Evolutionary conservation across 2,329 filamentous ascomycete species (phyloP).

Genomic region (Cladophialophora chaetospira): DNA sequence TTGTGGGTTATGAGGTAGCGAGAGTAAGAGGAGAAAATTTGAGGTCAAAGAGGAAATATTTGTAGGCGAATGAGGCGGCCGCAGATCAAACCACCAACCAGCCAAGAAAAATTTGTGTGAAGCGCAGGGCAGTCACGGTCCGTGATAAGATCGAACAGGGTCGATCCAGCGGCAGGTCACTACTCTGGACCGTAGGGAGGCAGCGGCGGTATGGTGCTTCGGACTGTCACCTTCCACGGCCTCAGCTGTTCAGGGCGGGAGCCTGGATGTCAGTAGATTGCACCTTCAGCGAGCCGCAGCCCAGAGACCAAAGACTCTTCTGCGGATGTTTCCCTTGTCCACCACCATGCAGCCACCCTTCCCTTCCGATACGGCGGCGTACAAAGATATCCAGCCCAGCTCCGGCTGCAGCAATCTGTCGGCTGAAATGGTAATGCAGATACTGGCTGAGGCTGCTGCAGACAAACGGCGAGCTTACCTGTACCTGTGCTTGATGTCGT

Average conservation of each 20-base stretch:
- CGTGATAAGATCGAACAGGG: constrained; percentile 11
- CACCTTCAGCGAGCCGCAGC: neutral
- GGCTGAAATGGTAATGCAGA: neutral
- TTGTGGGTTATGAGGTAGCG: constrained; percentile 18
- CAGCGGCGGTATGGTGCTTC: constrained; percentile 9
- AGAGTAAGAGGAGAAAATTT: constrained; percentile 15
- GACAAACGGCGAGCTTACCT: neutral
- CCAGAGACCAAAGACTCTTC: neutral
- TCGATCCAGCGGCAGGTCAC: constrained; percentile 7
- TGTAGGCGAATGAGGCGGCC: constrained; percentile 14
- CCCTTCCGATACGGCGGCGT: constrained; percentile 4
- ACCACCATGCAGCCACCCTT: constrained; percentile 10
- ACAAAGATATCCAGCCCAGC: constrained; percentile 2
- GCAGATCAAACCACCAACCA: constrained; percentile 10
- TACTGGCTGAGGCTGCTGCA: neutral
- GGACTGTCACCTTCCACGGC: constrained; percentile 3
- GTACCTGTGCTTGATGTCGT: neutral
- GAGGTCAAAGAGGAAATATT: constrained; percentile 19
- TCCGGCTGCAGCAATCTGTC: constrained; percentile 1
- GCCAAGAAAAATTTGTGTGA: neutral
- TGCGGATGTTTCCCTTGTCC: constrained; percentile 5
- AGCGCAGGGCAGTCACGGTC: neutral
- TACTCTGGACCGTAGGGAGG: constrained; percentile 4
- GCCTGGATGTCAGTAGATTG: neutral
- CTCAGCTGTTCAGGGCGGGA: neutral